These are phyloP conservation scores for Aspergillus oerlinghausenensis DNA, from an alignment of 2,329 filamentous ascomycete genomes.

Conservation along the genomic window DNA sequence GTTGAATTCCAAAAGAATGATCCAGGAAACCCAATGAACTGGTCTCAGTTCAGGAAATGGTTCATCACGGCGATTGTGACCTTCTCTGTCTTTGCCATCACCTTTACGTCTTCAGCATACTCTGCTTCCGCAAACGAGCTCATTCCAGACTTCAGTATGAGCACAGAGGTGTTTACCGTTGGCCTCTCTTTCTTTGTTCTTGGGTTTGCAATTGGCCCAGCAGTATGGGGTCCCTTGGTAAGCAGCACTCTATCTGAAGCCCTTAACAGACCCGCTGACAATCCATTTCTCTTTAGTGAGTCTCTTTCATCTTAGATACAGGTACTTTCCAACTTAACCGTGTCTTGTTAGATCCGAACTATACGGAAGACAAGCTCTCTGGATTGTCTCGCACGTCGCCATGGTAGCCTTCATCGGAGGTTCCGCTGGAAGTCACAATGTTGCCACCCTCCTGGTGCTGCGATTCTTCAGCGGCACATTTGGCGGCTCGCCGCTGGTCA, in stretches of 20 bases:
- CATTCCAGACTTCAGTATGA: constrained; percentile 23
- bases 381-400: neutral
- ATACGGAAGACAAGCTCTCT: neutral
- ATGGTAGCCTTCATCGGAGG: constrained; percentile 24
- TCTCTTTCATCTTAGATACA: neutral
- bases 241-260: constrained; percentile 5
- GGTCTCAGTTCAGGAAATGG: constrained; percentile 23
- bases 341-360: neutral
- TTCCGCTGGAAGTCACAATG: constrained; percentile 48
- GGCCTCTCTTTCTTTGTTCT: constrained; percentile 38
- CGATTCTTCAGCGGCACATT: constrained; percentile 51
- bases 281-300: constrained; percentile 21
- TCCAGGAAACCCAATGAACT: constrained; percentile 26
- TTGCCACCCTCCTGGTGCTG: constrained; percentile 54
- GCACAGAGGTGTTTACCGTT: constrained; percentile 25
- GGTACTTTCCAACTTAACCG: neutral
- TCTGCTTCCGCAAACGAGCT: constrained; percentile 21
- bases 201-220: constrained; percentile 35
- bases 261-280: constrained; percentile 22
- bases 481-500: constrained; percentile 4
- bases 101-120: constrained; percentile 30
- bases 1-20: constrained; percentile 30
- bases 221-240: constrained; percentile 32
- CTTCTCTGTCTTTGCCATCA: constrained; percentile 24
- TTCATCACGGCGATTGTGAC: constrained; percentile 21